These are phyloP conservation scores for Rutstroemia sp. DNA, from an alignment of 2,329 filamentous ascomycete species.

Conservation along the genomic window DNA sequence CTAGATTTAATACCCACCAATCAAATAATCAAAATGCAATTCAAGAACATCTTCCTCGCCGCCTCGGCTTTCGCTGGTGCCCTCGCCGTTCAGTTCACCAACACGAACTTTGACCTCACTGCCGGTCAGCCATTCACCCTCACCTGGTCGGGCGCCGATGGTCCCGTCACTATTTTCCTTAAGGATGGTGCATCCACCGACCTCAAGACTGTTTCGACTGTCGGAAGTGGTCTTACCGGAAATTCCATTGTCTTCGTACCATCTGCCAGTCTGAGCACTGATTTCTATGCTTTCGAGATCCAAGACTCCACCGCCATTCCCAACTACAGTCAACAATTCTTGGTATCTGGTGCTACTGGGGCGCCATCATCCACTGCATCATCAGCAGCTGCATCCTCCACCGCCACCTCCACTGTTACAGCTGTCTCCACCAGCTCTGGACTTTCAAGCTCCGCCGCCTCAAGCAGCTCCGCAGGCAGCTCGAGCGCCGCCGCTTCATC, in stretches of 20 bases:
- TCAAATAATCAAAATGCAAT: slow-evolving; percentile 23
- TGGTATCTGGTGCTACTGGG: slow-evolving; percentile 15
- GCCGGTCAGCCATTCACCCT: slow-evolving; percentile 21
- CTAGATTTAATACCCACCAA: not conserved
- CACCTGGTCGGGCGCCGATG: slow-evolving; percentile 22
- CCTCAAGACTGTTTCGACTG: slow-evolving; percentile 20
- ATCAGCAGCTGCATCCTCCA: slow-evolving; percentile 6
- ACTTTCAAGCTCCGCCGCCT: not conserved
- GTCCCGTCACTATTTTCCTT: slow-evolving; percentile 24
- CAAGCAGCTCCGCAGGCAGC: not conserved
- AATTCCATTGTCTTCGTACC: slow-evolving; percentile 21
- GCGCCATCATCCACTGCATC: slow-evolving; percentile 10
- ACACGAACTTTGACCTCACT: slow-evolving; percentile 18
- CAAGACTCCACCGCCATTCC: slow-evolving; percentile 11
- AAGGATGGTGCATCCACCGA: slow-evolving; percentile 22
- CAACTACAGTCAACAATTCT: slow-evolving; percentile 26
- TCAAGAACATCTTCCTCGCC: slow-evolving; percentile 22
- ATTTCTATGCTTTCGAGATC: slow-evolving; percentile 25
- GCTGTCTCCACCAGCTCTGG: not conserved
- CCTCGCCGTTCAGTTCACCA: slow-evolving; percentile 24
- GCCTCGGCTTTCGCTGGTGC: slow-evolving; percentile 17
- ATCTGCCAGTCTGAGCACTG: slow-evolving; percentile 12
- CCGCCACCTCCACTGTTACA: slow-evolving; percentile 11
- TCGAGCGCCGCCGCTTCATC: not conserved
- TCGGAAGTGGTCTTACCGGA: slow-evolving; percentile 21